Percentiles rank a stretch among this genome's conserved stretches.
Conservation (phyloP, 768 basidiomycete genomes). For the Asterophora parasitica region DNA sequence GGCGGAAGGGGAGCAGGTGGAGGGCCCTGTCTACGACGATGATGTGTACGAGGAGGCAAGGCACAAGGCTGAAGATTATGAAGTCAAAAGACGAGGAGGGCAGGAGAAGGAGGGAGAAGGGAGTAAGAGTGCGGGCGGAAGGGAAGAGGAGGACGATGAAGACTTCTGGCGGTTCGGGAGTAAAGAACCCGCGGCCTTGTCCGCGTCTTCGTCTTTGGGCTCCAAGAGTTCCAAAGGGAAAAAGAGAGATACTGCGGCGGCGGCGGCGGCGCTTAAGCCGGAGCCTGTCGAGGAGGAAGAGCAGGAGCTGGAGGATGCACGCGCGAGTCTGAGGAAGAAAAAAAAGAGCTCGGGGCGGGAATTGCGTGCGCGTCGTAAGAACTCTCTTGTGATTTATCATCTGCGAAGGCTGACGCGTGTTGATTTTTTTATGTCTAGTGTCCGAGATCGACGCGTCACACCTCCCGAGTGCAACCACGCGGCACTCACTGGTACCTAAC, state of each 20-base stretch:
- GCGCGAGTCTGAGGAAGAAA: not conserved
- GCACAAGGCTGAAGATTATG: too few species aligned
- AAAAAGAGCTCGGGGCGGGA: not conserved
- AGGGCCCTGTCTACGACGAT: not conserved
- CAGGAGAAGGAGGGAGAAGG: too few species aligned
- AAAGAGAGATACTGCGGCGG: not conserved
- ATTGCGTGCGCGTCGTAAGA: not conserved
- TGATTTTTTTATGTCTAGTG: not conserved
- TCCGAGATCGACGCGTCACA: not conserved
- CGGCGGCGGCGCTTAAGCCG: not conserved
- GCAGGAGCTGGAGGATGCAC: not conserved
- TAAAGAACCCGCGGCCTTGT: not conserved
- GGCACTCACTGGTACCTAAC: not conserved
- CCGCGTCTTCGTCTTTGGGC: not conserved
- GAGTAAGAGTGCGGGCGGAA: too few species aligned
- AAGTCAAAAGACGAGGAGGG: too few species aligned
- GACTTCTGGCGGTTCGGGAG: constrained; percentile 10
- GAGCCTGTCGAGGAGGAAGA: not conserved
- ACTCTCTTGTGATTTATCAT: not conserved
- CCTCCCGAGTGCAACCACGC: not conserved
- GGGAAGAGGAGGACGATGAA: constrained; percentile 1
- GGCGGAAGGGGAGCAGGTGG: not conserved
- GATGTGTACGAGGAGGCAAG: not conserved
- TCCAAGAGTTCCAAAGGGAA: not conserved
- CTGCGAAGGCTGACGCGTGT: not conserved